phyloP scores from a whole-genome alignment of 495 filamentous ascomycete genomes.

The Articulospora tetracladia region DNA sequence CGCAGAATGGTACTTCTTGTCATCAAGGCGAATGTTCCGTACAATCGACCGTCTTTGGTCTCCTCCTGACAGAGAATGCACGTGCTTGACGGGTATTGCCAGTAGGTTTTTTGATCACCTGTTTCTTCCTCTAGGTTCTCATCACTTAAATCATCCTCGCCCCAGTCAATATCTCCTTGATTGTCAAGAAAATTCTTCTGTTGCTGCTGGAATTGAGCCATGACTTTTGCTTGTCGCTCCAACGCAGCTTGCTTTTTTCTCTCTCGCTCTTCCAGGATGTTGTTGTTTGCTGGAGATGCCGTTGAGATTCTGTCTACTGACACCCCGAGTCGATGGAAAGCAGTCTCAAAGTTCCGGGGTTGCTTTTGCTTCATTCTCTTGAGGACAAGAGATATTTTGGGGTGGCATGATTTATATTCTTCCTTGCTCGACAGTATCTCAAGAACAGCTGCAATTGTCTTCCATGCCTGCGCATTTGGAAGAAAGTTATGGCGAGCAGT shows the following conservation, averaged over 20 bases:
- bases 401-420: conserved; percentile 72
- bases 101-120: conserved; percentile 62
- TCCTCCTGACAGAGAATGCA: conserved; percentile 98
- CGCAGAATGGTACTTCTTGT: conserved; percentile 84
- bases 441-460: conserved; percentile 72
- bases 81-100: conserved; percentile 91
- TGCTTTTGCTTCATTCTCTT: conserved; percentile 81
- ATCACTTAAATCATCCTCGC: conserved; percentile 61
- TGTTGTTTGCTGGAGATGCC: conserved; percentile 47
- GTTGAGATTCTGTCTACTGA: conserved; percentile 49
- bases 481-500: conserved; percentile 51
- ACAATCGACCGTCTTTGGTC: conserved; percentile 81
- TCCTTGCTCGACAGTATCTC: conserved; percentile 69
- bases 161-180: conserved; percentile 83
- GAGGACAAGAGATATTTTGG: conserved; percentile 83
- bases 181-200: conserved; percentile 90
- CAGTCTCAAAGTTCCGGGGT: conserved; percentile 61
- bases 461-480: conserved; percentile 39
- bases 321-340: conserved; percentile 46
- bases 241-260: conserved; percentile 83
- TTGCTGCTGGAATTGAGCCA: conserved; percentile 96
- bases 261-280: conserved; percentile 68
- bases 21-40: conserved; percentile 87
- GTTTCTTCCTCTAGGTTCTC: conserved; percentile 63
- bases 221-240: conserved; percentile 84